Base-by-base conservation (phyloP, 306 rosid species). In the Alnus rubra region DNA sequence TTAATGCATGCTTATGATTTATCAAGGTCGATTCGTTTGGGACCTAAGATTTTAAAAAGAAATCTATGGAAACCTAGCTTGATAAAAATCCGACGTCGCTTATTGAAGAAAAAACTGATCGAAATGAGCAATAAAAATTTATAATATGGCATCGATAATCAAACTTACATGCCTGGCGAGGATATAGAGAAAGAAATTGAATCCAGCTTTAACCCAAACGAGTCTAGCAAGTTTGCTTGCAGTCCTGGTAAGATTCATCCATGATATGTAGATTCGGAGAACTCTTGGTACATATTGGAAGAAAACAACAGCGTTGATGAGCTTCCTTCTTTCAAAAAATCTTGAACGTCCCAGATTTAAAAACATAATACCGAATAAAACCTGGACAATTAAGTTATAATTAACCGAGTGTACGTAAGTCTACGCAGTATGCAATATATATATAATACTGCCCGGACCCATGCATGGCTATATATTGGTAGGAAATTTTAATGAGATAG, bases 121-220 rank as follows among this genome's bases (percentile, higher is more conserved):
- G n/a, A n/a, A n/a, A n/a, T n/a, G n/a, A n/a, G 7, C 45, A 42
- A 42, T 42, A 42, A 42, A 39, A 39, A 76, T 2, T 5, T 42
- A 42, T 42, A 7, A 48, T 9, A 12, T 67, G 10, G 5, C 5
- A 42, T 42, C 5, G 31, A 44, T 76, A 72, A 69, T 78, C 62
- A 54, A 76, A 88, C 98, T 86, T 88, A 94, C 98, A 87, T 94
- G 97, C 80, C 98, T 88, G 60, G 98, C 98, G 71, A 94, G 96
- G 94, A 94, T 90, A 90, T 94, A 89, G 33, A 92, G 94, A 31
- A 90, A 85, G 83, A 92, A 96, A 86, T 92, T 92, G 77, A 92
- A 90, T 71, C 96, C 97, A 76, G 96, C 98, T 86, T 97, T 97
- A 60, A 96, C 97, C 98, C 97, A 94, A 2, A 49, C 14, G 92